These are phyloP conservation scores for Chlamydomonas schloesseri DNA, from an alignment of 139 green algal genomes.

Conservation along the genomic window DNA sequence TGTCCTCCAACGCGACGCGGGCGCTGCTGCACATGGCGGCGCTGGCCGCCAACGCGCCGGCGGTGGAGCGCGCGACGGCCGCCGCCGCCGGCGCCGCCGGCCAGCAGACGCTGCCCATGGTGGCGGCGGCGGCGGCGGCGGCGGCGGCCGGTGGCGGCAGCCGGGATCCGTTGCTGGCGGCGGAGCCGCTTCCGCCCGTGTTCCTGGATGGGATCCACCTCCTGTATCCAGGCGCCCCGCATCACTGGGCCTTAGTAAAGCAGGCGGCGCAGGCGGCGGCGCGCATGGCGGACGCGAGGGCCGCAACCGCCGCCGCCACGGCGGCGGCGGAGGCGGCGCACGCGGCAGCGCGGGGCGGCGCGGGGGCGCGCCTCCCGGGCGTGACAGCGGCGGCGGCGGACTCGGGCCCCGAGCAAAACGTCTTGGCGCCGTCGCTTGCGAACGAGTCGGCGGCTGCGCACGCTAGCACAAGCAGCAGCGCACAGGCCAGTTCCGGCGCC, in stretches of 20 bases:
- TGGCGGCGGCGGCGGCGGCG: not conserved
- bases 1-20: conserved; percentile 71
- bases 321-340: conserved; percentile 1
- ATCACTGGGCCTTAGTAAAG: conserved; percentile 68
- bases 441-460: no score
- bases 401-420: no score
- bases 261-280: conserved; percentile 36
- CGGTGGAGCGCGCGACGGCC: conserved; percentile 11
- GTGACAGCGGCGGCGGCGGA: no score
- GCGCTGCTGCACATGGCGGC: conserved; percentile 78
- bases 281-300: not conserved
- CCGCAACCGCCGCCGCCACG: not conserved
- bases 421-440: no score
- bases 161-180: not conserved
- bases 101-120: not conserved
- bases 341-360: not conserved
- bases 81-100: not conserved
- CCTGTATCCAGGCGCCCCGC: conserved; percentile 69
- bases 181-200: conserved; percentile 40
- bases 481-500: no score
- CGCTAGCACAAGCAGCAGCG: no score
- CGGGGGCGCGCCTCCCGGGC: no score
- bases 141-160: conserved; percentile 25
- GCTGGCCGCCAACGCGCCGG: conserved; percentile 18
- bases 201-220: conserved; percentile 81